Evolutionary conservation across 176 grass and related monocot species (phyloP).

Genomic region (Triticum timopheevii): DNA sequence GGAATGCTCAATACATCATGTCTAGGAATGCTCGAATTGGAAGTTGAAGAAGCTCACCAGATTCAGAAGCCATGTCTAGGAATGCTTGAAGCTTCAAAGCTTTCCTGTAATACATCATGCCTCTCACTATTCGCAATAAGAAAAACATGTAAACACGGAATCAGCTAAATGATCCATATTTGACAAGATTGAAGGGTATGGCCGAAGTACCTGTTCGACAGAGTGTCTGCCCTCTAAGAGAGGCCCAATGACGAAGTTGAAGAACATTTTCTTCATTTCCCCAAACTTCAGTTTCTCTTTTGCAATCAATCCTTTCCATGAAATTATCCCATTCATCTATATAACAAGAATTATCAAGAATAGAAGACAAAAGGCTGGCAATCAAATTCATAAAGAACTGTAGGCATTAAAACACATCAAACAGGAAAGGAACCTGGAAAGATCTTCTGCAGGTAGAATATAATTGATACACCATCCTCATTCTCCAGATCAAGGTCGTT

Average conservation of each 20-base stretch:
- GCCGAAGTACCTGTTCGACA: slow-evolving; percentile 79
- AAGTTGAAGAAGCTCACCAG: slow-evolving; percentile 48
- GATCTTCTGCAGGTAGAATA: slow-evolving; percentile 99
- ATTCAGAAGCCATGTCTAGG: slow-evolving; percentile 97
- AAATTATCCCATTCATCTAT: slow-evolving; percentile 99
- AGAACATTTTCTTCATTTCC: slow-evolving; percentile 91
- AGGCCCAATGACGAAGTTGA: slow-evolving; percentile 92
- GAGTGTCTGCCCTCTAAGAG: slow-evolving; percentile 90
- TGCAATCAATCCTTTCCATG: slow-evolving; percentile 89
- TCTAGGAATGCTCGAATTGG: neutral
- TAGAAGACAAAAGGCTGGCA: neutral
- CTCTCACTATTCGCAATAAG: slow-evolving; percentile 65
- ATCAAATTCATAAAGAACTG: neutral
- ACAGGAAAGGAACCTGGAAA: slow-evolving; percentile 72
- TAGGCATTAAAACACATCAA: slow-evolving; percentile 7
- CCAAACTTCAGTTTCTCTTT: slow-evolving; percentile 87
- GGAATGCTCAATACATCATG: neutral
- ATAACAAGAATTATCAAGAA: slow-evolving; percentile 26
- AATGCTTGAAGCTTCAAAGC: slow-evolving; percentile 97
- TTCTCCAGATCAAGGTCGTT: slow-evolving; percentile 98
- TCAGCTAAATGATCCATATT: slow-evolving; percentile 13
- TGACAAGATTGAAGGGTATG: slow-evolving; percentile 1
- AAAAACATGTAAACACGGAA: slow-evolving; percentile 9
- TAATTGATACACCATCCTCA: slow-evolving; percentile 97
- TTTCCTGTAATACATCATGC: slow-evolving; percentile 96